Base-by-base conservation (phyloP, 805 yeast genomes). In the Saccharomyces jurei region DNA sequence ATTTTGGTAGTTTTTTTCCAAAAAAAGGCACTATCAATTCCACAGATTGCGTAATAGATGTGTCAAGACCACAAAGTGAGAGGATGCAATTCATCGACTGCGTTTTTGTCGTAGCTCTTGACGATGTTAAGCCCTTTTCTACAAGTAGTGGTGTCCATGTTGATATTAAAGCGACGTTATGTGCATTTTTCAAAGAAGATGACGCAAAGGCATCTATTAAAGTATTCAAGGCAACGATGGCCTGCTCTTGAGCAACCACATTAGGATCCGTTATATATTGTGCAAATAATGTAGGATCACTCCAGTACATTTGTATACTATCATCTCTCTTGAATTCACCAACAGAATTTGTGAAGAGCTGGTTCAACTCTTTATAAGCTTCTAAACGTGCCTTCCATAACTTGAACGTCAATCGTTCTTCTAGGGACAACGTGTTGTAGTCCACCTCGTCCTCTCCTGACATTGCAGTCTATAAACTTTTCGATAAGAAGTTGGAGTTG, bases 241-340 rank as follows among this genome's bases (percentile, higher is more conserved):
- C 98, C 1, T 85, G 74, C 64, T 94, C 98, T 59, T 90, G 96
- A 0, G 98, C 96, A 17, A 86, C 94, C 21, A 90, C 97, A 66
- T 94, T 94, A 31, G 85, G 68, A 66, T 94, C 99, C 2, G 81
- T 75, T 6, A 87, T 83, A 46, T 84, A 77, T 59, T 76, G 75
- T 60, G 80, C 82, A 62, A 84, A 74, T 2, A 78, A 52, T 9
- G 80, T 84, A 0, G 89, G 85, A 53, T 75, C 78, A 17, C 70
- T 64, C 56, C 81, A 65, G 64, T 79, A 81, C 54, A 55, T 46
- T 1, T 29, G 22, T 2, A 57, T 48, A 4, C 56, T 26, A 41
- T 60, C 54, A 3, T 53, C 48, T 26, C 56, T 54, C 5, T 41
- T 51, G 5, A 44, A 47, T 8, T 49, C 54, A 1, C 29, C 48